Evolutionary conservation across 768 basidiomycete species (phyloP).

Genomic region (Podaxis sp.): DNA sequence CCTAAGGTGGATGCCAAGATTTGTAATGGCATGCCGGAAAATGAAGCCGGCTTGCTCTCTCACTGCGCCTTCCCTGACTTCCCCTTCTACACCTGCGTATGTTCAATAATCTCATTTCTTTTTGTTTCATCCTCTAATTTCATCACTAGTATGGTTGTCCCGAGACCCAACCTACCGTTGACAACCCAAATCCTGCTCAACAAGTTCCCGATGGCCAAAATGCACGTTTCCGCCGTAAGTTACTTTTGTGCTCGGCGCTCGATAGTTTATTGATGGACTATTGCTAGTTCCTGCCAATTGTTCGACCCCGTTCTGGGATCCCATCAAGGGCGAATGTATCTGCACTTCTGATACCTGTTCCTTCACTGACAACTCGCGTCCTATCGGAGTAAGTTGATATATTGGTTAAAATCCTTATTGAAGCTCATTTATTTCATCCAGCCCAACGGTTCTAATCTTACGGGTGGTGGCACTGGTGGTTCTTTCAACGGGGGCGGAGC

Average conservation of each 20-base stretch:
- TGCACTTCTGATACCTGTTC: constrained; percentile 56
- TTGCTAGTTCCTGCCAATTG: constrained; percentile 63
- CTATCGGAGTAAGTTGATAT: constrained; percentile 16
- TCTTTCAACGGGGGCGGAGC: constrained; percentile 6
- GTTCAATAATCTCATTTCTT: constrained; percentile 23
- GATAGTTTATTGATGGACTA: not conserved
- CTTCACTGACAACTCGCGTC: constrained; percentile 59
- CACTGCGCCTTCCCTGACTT: constrained; percentile 71
- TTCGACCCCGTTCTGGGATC: constrained; percentile 82
- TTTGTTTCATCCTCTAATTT: not conserved
- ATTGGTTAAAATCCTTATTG: not conserved
- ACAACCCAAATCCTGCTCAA: constrained; percentile 68
- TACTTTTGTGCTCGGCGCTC: not conserved
- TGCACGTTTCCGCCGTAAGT: constrained; percentile 55
- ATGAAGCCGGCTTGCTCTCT: constrained; percentile 58
- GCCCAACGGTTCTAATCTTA: constrained; percentile 17
- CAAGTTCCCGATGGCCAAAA: constrained; percentile 40
- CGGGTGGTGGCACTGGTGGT: constrained; percentile 18
- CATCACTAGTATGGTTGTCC: constrained; percentile 71
- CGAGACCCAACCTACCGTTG: constrained; percentile 43
- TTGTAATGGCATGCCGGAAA: constrained; percentile 74
- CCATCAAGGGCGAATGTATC: constrained; percentile 60
- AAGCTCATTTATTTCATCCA: not conserved
- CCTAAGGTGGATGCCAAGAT: constrained; percentile 64
- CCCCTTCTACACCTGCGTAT: constrained; percentile 76